Percentiles rank a stretch among this genome's conserved stretches.
Conservation (phyloP, 2,329 filamentous ascomycete genomes). For the Ophiocordyceps australis region DNA sequence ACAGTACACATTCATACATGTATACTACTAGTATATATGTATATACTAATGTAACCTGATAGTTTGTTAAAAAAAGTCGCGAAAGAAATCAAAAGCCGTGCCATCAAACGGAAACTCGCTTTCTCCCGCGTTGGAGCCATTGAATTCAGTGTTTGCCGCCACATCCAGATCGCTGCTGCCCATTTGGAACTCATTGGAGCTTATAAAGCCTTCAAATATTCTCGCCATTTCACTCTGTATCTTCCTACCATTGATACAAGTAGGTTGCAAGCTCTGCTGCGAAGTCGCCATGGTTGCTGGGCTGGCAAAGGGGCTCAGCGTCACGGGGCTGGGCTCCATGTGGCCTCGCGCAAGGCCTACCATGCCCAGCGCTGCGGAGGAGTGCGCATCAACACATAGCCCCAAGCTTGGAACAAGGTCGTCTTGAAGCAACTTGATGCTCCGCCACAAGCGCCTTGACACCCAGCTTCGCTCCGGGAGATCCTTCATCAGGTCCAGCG, state of each 20-base stretch:
- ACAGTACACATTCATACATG: too few species aligned
- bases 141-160: conserved; percentile 7
- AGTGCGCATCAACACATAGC: conserved; percentile 32
- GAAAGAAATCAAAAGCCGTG: conserved; percentile 17
- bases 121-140: conserved; percentile 6
- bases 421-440: conserved; percentile 51
- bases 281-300: conserved; percentile 9
- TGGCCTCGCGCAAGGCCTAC: conserved; percentile 29
- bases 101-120: conserved; percentile 10
- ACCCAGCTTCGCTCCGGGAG: conserved; percentile 55
- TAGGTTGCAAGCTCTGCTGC: conserved; percentile 5
- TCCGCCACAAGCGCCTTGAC: conserved; percentile 56
- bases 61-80: too few species aligned
- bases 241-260: conserved; percentile 24
- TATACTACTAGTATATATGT: too few species aligned
- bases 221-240: conserved; percentile 36
- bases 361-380: conserved; percentile 34
- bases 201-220: conserved; percentile 21
- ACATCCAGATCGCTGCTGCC: conserved; percentile 8
- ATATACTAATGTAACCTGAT: too few species aligned
- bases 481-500: conserved; percentile 55
- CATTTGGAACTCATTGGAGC: conserved; percentile 14
- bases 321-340: conserved; percentile 7
- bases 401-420: conserved; percentile 55
- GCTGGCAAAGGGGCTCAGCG: conserved; percentile 10